These are phyloP conservation scores for Nicotiana noctiflora DNA, from an alignment of 257 asterid genomes.

Conservation along the genomic window DNA sequence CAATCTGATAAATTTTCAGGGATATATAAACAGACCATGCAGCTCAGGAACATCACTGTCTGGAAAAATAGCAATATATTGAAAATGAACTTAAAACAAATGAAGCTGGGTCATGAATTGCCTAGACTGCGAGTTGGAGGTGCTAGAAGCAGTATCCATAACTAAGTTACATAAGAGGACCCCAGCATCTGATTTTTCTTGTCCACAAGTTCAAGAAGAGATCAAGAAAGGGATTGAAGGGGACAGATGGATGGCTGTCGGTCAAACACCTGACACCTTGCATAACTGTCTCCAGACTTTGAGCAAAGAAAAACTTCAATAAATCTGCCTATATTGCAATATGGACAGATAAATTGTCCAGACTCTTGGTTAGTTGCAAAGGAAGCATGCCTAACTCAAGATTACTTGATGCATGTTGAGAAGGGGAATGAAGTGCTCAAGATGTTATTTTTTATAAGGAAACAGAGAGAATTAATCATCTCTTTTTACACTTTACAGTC, in stretches of 20 bases:
- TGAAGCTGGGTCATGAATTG: not conserved
- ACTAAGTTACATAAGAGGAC: not conserved
- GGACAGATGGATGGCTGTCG: not conserved
- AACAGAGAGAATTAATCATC: no score
- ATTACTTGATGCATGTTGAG: no score
- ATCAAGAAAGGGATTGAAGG: not conserved
- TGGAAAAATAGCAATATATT: not conserved
- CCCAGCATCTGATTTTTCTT: not conserved
- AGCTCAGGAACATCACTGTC: slow-evolving; percentile 5
- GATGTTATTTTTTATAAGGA: no score
- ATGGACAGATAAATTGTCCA: no score
- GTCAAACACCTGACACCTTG: not conserved
- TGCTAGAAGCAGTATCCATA: not conserved
- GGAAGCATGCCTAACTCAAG: no score
- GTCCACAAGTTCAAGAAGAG: not conserved
- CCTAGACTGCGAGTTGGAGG: not conserved
- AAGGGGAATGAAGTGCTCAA: no score
- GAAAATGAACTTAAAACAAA: not conserved
- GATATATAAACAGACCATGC: slow-evolving; percentile 6
- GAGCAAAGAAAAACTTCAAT: not conserved
- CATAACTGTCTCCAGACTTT: not conserved
- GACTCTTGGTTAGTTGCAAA: no score
- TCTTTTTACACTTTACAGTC: no score
- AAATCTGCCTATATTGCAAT: not conserved
- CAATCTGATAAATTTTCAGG: slow-evolving; percentile 8